Evolutionary conservation across 2,329 filamentous ascomycete genomes (phyloP).

Genomic region (Curvularia hawaiiensis): DNA sequence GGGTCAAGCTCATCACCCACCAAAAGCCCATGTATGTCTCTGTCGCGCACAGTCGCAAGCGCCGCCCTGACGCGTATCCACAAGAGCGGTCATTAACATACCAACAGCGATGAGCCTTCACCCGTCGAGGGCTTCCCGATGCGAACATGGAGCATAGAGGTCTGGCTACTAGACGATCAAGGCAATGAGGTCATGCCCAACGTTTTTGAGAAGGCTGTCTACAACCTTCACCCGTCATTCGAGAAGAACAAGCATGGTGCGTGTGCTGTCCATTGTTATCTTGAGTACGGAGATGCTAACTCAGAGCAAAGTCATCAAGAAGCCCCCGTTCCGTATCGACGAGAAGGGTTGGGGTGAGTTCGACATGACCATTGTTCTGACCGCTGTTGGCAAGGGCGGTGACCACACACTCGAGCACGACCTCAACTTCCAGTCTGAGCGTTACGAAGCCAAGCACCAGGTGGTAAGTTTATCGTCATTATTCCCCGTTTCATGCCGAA

Average conservation of each 20-base stretch:
- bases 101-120: constrained; percentile 73
- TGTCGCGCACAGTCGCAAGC: constrained; percentile 22
- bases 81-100: constrained; percentile 20
- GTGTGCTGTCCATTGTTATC: constrained; percentile 3
- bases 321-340: constrained; percentile 83
- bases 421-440: constrained; percentile 82
- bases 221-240: constrained; percentile 94
- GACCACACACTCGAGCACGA: constrained; percentile 84
- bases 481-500: not conserved
- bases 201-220: constrained; percentile 90
- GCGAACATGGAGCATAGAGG: constrained; percentile 87
- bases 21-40: constrained; percentile 81
- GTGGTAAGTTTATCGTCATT: constrained; percentile 58
- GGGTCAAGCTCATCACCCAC: constrained; percentile 90
- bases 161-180: constrained; percentile 83
- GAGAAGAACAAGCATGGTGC: constrained; percentile 83
- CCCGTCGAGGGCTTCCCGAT: constrained; percentile 89
- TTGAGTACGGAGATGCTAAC: not conserved
- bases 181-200: constrained; percentile 82
- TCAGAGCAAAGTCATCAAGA: constrained; percentile 63
- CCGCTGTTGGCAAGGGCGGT: constrained; percentile 81
- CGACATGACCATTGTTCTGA: constrained; percentile 86
- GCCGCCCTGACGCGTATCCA: constrained; percentile 17
- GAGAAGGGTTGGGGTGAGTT: constrained; percentile 99
- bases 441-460: constrained; percentile 81